Percentiles rank a stretch among this genome's conserved stretches.
Evolutionary conservation across 257 asterid genomes (phyloP).

Genomic region (Ballota nigra): DNA sequence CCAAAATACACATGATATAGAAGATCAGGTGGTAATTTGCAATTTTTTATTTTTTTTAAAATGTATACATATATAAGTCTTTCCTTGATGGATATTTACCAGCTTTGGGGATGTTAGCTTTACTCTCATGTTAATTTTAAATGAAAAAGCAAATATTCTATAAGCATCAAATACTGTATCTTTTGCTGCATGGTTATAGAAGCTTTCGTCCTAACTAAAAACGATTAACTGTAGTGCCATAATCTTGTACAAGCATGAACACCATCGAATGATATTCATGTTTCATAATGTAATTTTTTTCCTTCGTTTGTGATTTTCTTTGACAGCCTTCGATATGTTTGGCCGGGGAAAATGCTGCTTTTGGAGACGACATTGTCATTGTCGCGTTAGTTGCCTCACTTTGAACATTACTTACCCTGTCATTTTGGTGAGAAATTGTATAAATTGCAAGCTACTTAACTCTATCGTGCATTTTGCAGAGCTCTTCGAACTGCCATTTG

Average conservation of each 20-base stretch:
- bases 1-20: no score
- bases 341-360: constrained; percentile 58
- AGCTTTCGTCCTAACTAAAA: neutral
- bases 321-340: constrained; percentile 55
- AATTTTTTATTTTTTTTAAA: no score
- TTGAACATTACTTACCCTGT: neutral
- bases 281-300: neutral
- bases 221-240: neutral
- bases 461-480: constrained; percentile 29
- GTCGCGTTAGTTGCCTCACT: constrained; percentile 69
- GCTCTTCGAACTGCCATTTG: constrained; percentile 88
- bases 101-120: neutral
- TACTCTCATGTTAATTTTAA: no score
- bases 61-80: no score
- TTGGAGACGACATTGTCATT: constrained; percentile 82
- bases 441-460: neutral
- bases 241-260: neutral
- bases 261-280: neutral
- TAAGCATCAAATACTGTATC: neutral
- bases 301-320: constrained; percentile 10
- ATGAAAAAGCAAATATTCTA: neutral
- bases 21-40: no score
- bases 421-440: neutral
- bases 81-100: neutral
- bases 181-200: neutral